A percentile compares a stretch with the other conserved stretches of the same genome.
Conservation (phyloP, 129 eudicot genomes). For the Pseudognaphalium luteoalbum region DNA sequence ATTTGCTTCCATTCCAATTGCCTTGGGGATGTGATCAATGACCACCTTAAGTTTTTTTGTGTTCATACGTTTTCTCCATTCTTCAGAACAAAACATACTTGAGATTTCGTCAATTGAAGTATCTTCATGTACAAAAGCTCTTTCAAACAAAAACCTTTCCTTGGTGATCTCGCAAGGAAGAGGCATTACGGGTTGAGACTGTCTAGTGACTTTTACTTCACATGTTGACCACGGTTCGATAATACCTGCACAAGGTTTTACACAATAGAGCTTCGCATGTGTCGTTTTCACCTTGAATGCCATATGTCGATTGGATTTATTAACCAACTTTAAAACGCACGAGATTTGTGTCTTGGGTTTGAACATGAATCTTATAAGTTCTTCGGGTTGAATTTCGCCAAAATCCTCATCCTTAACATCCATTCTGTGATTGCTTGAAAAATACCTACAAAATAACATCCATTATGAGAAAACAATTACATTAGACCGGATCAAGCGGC, state of each 20-base stretch:
- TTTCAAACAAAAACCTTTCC: slow-evolving; percentile 12
- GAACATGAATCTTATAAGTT: slow-evolving; percentile 12
- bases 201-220: slow-evolving; percentile 9
- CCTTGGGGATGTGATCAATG: not conserved
- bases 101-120: not conserved
- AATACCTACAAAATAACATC: too few species aligned
- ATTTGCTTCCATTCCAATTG: too few species aligned
- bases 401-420: not conserved
- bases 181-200: not conserved
- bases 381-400: slow-evolving; percentile 14
- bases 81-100: not conserved
- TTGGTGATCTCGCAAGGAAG: not conserved
- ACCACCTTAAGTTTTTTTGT: slow-evolving; percentile 6
- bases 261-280: not conserved
- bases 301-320: slow-evolving; percentile 11
- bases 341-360: slow-evolving; percentile 6
- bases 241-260: not conserved
- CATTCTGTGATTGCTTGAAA: too few species aligned
- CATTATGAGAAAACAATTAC: too few species aligned
- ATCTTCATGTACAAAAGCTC: not conserved
- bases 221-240: slow-evolving; percentile 10
- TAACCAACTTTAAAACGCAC: not conserved
- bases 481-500: too few species aligned
- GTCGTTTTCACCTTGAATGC: slow-evolving; percentile 20
- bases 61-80: not conserved